Evolutionary conservation across 306 rosid genomes (phyloP).

Genomic region (Gastrolobium bilobum): DNA sequence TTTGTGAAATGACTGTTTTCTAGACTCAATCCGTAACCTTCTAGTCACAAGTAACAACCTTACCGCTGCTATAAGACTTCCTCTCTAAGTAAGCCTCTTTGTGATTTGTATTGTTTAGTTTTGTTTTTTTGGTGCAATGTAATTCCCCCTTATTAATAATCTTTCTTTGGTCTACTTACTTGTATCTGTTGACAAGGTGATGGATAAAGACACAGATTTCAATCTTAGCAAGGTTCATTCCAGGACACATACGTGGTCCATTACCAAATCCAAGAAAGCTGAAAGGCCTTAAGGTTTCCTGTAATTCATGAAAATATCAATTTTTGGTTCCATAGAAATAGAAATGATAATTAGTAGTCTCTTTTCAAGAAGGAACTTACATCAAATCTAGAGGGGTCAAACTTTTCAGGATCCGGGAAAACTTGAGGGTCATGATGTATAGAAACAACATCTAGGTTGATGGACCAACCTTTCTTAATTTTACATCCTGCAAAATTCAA

Average conservation of each 20-base stretch:
- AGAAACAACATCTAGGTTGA: conserved; percentile 86
- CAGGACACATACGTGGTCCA: conserved; percentile 95
- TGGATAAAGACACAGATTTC: conserved; percentile 85
- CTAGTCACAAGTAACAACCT: no score
- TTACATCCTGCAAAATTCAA: conserved; percentile 63
- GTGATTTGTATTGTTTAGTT: background rate
- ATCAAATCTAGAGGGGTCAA: conserved; percentile 87
- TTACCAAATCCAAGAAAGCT: conserved; percentile 88
- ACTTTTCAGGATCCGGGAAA: conserved; percentile 73
- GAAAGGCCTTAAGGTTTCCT: conserved; percentile 74
- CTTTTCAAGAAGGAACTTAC: conserved; percentile 50
- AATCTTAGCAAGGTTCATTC: conserved; percentile 87
- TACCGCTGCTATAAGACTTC: no score
- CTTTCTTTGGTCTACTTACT: conserved; percentile 54
- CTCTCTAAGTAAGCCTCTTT: background rate
- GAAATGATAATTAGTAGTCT: background rate
- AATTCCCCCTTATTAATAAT: background rate
- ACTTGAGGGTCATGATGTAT: conserved; percentile 78
- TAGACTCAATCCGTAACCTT: no score
- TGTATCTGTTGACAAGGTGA: conserved; percentile 80
- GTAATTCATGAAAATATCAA: conserved; percentile 46
- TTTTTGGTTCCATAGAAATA: background rate
- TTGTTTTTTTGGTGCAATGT: background rate
- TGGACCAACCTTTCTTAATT: conserved; percentile 86
- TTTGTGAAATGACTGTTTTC: no score